Percentiles rank a stretch among this genome's conserved stretches.
phyloP scores from a whole-genome alignment of 1,139 yeast species.

The Yamadazyma siamensis region DNA sequence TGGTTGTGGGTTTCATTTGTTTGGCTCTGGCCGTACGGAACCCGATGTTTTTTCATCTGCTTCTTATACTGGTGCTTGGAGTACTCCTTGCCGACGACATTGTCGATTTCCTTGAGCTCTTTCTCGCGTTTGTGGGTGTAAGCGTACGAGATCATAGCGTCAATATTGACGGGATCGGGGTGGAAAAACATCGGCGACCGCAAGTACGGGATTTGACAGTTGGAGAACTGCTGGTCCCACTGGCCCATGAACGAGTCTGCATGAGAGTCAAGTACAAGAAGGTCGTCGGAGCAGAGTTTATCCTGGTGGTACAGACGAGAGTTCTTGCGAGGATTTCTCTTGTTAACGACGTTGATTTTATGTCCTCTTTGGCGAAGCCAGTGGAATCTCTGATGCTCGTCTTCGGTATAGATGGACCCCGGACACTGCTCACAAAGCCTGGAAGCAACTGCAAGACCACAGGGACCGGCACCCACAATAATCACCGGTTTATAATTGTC shows the following conservation, averaged over 20 bases:
- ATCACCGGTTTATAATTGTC: conserved; percentile 22
- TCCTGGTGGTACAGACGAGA: conserved; percentile 10
- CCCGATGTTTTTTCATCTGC: conserved; percentile 8
- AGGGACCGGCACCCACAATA: conserved; percentile 40
- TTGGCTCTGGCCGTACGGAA: conserved; percentile 14
- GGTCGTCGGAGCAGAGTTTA: conserved; percentile 21
- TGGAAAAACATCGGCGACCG: conserved; percentile 52
- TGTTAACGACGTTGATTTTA: conserved; percentile 24
- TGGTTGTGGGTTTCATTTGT: conserved; percentile 20
- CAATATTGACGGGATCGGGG: conserved; percentile 45
- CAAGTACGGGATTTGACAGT: conserved; percentile 43
- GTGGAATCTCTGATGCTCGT: conserved; percentile 41
- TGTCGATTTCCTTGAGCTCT: conserved; percentile 41
- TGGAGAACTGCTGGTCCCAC: conserved; percentile 43
- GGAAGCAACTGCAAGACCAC: conserved; percentile 36
- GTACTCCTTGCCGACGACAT: conserved; percentile 46
- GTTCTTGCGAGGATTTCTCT: conserved; percentile 11
- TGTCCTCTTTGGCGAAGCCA: conserved; percentile 34
- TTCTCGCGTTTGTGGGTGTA: conserved; percentile 26
- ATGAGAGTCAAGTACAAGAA: conserved; percentile 31
- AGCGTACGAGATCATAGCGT: conserved; percentile 43
- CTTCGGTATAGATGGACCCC: conserved; percentile 38
- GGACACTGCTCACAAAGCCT: conserved; percentile 37
- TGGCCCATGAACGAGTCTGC: conserved; percentile 34
- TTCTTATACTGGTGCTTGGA: conserved; percentile 44